Base-by-base conservation (phyloP, 2,329 filamentous ascomycete genomes). In the Lachnellula cervina region DNA sequence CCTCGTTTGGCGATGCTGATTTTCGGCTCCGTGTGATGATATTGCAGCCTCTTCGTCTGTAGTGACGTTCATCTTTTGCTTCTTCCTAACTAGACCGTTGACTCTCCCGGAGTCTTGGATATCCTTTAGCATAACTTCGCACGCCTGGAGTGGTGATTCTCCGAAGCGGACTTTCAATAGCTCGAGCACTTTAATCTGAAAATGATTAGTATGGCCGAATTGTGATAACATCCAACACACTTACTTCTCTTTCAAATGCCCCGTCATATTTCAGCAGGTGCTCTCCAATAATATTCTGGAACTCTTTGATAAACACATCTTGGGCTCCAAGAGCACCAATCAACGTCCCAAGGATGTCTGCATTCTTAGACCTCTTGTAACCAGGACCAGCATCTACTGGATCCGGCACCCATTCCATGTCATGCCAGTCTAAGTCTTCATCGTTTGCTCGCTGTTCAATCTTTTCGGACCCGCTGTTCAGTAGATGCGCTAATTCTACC, bases 41-140 rank as follows among this genome's bases (percentile, higher is more conserved):
- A 44, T 11, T 19, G 42, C 42, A 19, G 21, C 21, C 21, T 17
- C 42, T 23, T 44, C n/a, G 11, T 44, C 42, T 44, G 42, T 1
- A 14, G 42, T 44, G 42, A 44, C 19, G 21, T 71, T 66, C 25
- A 77, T 65, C 7, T 71, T 68, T 66, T 78, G 73, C 40, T 75
- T 76, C 55, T 77, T 79, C 43, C 83, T 77, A 47, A 96, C 83
- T 13, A 80, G 76, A 7, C 77, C 74, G 68, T 97, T 89, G 57
- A 95, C 82, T 43, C 83, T 80, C 58, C 80, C 80, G 1, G 91
- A 96, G 67, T 97, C 92, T 62, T 88, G 81, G 37, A 97, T 88
- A 69, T 99, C 94, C 61, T 88, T 89, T 55, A 99, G 82, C 94
- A 99, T 99, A 66, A 99, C 94, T 69, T 99, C 93, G 71, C 92